Evolutionary conservation across 345 rosid genomes (phyloP).

Genomic region (Raphanus sativus): DNA sequence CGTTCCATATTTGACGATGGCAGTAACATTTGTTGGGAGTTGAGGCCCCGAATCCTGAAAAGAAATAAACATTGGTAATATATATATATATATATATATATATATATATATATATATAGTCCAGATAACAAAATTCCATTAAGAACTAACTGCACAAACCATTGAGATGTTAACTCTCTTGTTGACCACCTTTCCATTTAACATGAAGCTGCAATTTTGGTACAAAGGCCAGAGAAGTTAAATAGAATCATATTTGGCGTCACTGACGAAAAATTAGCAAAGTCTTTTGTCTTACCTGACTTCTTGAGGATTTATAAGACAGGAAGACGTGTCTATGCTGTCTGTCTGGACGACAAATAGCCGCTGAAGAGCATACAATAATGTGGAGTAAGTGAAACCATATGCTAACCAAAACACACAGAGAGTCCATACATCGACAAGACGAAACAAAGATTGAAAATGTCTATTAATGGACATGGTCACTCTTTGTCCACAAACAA

Average conservation of each 20-base stretch:
- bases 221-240: slow-evolving; percentile 20
- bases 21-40: slow-evolving; percentile 70
- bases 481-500: no score
- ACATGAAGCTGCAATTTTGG: slow-evolving; percentile 58
- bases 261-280: background rate
- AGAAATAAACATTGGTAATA: slow-evolving; percentile 1
- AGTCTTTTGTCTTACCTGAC: slow-evolving; percentile 57
- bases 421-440: background rate
- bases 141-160: slow-evolving; percentile 50
- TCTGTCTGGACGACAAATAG: slow-evolving; percentile 74
- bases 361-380: slow-evolving; percentile 50
- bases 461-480: no score
- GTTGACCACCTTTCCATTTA: slow-evolving; percentile 78
- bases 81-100: no score
- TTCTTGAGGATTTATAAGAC: slow-evolving; percentile 72
- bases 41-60: slow-evolving; percentile 81
- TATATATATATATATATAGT: background rate
- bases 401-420: slow-evolving; percentile 9
- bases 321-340: slow-evolving; percentile 68
- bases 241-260: slow-evolving; percentile 11
- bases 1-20: slow-evolving; percentile 82
- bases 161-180: slow-evolving; percentile 59
- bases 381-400: slow-evolving; percentile 22
- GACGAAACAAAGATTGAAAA: background rate
- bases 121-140: slow-evolving; percentile 6